Base-by-base conservation (phyloP, 2,329 filamentous ascomycete species). In the Kalmusia sp. region DNA sequence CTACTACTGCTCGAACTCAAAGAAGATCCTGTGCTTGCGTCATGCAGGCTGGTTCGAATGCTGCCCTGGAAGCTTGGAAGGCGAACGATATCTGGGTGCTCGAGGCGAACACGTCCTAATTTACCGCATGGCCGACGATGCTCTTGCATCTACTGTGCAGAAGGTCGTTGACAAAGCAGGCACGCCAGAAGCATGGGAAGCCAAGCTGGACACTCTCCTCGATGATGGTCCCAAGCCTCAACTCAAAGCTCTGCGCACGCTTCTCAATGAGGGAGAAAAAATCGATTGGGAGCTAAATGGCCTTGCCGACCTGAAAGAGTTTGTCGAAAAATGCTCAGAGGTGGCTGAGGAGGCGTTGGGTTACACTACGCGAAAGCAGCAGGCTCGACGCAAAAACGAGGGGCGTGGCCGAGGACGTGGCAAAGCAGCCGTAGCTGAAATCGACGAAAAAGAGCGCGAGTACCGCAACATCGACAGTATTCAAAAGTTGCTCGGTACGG, bases 281-380 rank as follows among this genome's bases (percentile, higher is more conserved):
- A 97, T 99, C 68, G 92, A 93, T 53, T 96, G 91, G 80, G 89
- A 92, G 52, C 84, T 99, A 57, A 87, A 88, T 61, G 93, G 92
- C 58, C 83, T 99, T 58, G 84, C 89, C 65, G 85, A 91, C 64
- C 83, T 99, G 64, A 90, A 87, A 76, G 85, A 88, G 62, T 99
- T 96, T 78, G 95, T 99, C 73, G 92, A 96, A 65, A 89, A 91
- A 68, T 98, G 95, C 80, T 96, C 96, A 75, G 92, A 96, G 71
- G 97, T 96, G 90, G 92, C 97, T 58, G 95, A 98, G 68, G 93
- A 98, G 77, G 95, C 95, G 61, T 95, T 91, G 68, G 93, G 90
- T 71, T 99, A 96, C 79, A 96, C 93, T 68, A 93, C 95, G 54
- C 90, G 95, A 64, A 99, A 99, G 79, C 93, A 97, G 78, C 93